Evolutionary conservation across 148 eudicot species (phyloP).

Genomic region (Persicaria tinctoria): DNA sequence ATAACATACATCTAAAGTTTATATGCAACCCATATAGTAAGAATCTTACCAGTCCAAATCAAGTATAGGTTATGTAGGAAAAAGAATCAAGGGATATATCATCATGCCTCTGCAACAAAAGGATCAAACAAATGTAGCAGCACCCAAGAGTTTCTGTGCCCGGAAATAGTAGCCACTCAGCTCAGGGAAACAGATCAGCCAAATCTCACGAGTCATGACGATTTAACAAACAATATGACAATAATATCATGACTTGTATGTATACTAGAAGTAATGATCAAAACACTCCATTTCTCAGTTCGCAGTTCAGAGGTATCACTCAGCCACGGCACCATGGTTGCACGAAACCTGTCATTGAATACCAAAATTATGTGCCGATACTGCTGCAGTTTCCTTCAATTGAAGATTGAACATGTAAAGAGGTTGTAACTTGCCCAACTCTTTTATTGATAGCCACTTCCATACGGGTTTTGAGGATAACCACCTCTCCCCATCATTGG

Average conservation of each 20-base stretch:
- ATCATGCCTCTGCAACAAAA: neutral
- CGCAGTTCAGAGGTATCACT: neutral
- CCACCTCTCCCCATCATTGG: conserved; percentile 74
- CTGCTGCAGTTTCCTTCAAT: neutral
- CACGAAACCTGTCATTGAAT: neutral
- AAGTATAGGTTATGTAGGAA: neutral
- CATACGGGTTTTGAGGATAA: conserved; percentile 68
- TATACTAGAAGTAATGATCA: neutral
- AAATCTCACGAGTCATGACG: neutral
- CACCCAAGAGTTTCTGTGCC: neutral
- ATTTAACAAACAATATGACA: neutral
- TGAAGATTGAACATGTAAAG: neutral
- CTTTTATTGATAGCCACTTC: conserved; percentile 60
- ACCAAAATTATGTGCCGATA: neutral
- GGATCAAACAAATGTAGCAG: neutral
- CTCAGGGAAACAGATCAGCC: neutral
- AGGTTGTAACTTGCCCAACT: neutral
- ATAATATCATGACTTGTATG: neutral
- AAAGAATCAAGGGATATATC: neutral
- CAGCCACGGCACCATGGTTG: neutral
- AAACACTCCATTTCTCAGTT: neutral
- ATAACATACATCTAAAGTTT: neutral
- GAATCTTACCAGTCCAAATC: neutral
- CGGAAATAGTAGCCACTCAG: neutral
- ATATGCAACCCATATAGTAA: neutral